These are phyloP conservation scores for Aphanomyces euteiches DNA, from an alignment of 352 stramenopile genomes.

Conservation along the genomic window DNA sequence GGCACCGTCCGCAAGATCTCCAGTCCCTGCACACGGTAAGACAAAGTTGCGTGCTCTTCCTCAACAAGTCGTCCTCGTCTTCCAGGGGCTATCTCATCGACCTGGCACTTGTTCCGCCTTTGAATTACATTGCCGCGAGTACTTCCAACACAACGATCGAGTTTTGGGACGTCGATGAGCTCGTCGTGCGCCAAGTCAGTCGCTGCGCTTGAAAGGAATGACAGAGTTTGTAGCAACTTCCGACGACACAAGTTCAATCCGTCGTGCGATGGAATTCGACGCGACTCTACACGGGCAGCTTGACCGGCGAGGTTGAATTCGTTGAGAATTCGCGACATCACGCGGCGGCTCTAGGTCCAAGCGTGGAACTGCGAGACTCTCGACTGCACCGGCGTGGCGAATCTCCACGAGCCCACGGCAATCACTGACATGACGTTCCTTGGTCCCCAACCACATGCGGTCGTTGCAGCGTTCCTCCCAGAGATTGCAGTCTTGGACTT, in stretches of 20 bases:
- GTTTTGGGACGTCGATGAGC: constrained; percentile 16
- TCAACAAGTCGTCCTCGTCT: too few species aligned
- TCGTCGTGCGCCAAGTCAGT: constrained; percentile 7
- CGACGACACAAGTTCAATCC: constrained; percentile 22
- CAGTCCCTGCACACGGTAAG: neutral
- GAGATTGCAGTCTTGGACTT: constrained; percentile 18
- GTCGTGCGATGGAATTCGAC: constrained; percentile 12
- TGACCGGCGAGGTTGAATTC: neutral
- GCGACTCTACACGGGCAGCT: constrained; percentile 8
- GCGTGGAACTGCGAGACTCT: constrained; percentile 23
- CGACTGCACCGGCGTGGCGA: neutral
- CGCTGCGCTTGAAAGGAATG: neutral
- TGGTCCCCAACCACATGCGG: constrained; percentile 1
- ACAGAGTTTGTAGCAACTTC: constrained; percentile 7
- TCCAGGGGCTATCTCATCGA: constrained; percentile 10
- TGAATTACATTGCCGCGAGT: constrained; percentile 17
- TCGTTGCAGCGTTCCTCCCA: neutral
- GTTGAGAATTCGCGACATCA: neutral
- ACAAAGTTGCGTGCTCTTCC: neutral
- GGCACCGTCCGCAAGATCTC: constrained; percentile 2
- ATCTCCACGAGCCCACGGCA: neutral
- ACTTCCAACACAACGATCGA: constrained; percentile 22
- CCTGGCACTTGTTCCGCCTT: neutral
- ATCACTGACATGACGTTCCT: constrained; percentile 20
- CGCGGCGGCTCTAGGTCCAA: neutral